Conservation (phyloP, 805 yeast species). For the Candida ipomoeae region DNA sequence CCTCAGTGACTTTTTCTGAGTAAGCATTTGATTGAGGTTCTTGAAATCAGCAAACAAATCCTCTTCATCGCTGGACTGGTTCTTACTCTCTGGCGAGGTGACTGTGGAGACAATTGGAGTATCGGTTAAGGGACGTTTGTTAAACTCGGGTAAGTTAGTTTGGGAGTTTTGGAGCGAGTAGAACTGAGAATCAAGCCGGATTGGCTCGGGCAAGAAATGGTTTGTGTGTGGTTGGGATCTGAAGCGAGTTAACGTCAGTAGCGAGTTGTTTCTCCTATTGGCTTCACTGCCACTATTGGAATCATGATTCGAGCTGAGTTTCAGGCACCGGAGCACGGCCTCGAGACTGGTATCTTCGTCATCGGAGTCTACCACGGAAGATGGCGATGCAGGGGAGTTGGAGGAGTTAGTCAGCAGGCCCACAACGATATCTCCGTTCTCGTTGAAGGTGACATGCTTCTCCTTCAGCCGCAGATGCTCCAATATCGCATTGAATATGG, state of each 20-base stretch:
- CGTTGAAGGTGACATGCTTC: conserved; percentile 21
- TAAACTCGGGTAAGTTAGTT: conserved; percentile 49
- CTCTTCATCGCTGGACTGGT: conserved; percentile 30
- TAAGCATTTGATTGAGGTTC: conserved; percentile 8
- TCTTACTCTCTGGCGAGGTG: conserved; percentile 47
- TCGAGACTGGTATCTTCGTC: conserved; percentile 10
- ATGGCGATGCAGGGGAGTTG: conserved; percentile 9
- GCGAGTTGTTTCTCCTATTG: conserved; percentile 2
- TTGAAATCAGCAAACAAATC: conserved; percentile 9
- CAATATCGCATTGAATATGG: conserved; percentile 25
- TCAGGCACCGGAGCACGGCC: not conserved
- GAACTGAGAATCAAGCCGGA: conserved; percentile 12
- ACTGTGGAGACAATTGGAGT: conserved; percentile 62
- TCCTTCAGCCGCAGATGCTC: conserved; percentile 19
- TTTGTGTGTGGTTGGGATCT: conserved; percentile 16
- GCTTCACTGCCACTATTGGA: not conserved
- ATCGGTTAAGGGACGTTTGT: conserved; percentile 69
- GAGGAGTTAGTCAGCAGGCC: conserved; percentile 14
- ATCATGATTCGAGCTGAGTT: not conserved
- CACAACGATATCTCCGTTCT: conserved; percentile 14
- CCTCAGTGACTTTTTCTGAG: not conserved
- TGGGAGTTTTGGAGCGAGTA: conserved; percentile 12
- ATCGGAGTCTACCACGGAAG: conserved; percentile 13
- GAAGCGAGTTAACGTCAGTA: conserved; percentile 13
- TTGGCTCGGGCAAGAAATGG: conserved; percentile 13